Base-by-base conservation (phyloP, 768 basidiomycete genomes). In the Mycena haematopus region DNA sequence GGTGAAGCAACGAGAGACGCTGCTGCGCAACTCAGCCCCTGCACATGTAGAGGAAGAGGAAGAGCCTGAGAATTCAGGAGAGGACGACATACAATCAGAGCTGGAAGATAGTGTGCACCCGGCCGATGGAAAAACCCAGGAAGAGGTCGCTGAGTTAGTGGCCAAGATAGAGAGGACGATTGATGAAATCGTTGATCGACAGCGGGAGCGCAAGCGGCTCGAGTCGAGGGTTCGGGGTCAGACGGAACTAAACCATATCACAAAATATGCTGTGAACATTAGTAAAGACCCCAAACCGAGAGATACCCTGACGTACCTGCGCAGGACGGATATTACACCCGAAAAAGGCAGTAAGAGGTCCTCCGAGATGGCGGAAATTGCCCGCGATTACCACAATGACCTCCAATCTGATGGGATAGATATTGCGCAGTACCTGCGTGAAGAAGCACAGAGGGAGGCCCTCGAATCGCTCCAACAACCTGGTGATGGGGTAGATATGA, bases 191-290 rank as follows among this genome's bases (percentile, higher is more conserved):
- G 9, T 42, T 7, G 40, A 42, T 17, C 19, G 40, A 13, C 40
- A 42, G 17, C 3, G 19, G 3, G 40, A 42, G 19, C 14, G 19
- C 5, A 42, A 42, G 19, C 17, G 40, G 5, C 40, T 42, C 13
- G 40, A 42, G 6, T n/a, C 40, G 5, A 19, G n/a, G 6, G 40
- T 55, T 14, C 40, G 54, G 1, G 40, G 54, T 0, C 11, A 10
- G 6, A 55, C 54, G 2, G 54, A 55, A n/a, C 54, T 55, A 8
- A 45, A 55, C 27, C 54, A 45, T 45, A 55, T 55, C 15, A 55
- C 40, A 6, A 55, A 33, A 31, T 55, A 44, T 31, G 40, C 54
- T n/a, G 54, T 55, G 14, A 29, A 21, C 6, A 1, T 55, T 7
- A 45, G 40, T 21, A 55, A 55, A 11, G 42, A 42, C 6, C 11